Base-by-base conservation (phyloP, 345 rosid genomes). In the Hirschfeldia incana region DNA sequence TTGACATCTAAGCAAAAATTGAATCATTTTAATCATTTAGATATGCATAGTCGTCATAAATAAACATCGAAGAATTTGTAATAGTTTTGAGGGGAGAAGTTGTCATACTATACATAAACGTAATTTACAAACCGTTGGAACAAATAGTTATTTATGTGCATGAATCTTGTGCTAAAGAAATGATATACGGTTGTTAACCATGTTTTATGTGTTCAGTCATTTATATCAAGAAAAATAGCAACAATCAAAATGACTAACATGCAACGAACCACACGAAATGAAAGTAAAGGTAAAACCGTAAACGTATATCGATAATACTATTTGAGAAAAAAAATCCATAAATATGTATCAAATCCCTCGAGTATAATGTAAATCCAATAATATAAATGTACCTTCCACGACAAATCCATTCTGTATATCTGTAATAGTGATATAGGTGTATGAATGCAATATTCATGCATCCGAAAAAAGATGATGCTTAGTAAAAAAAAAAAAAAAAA, bases 401-500 rank as follows among this genome's bases (percentile, higher is more conserved):
- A 67, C 73, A 17, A 39, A 67, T 34, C 73, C 21, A 36, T 36
- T 66, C 6, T 55, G 37, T 51, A 6, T 65, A 37, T 28, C 4
- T 51, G 37, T 53, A 33, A 26, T 34, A 65, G 32, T 29, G 32
- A 29, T 29, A 29, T 29, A 29, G 32, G 32, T 29, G 4, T 29
- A 29, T 29, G 32, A 29, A 29, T 29, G 32, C 86, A 88, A 85
- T n/a, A n/a, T n/a, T 69, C 58, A 44, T 10, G n/a, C n/a, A 10
- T 44, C n/a, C n/a, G 11, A 44, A 74, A 13, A 8, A 11, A 64
- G 15, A 12, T 63, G 21, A n/a, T 60, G 8, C 49, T 15, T 15
- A 30, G 51, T n/a, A 36, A 65, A 39, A 37, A 6, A 2, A 13
- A n/a, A 28, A 0, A 34, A 8, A 71, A 63, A 0, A 33, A 62